These are phyloP conservation scores for Cystofilobasidium macerans DNA, from an alignment of 768 basidiomycete genomes.

Conservation along the genomic window DNA sequence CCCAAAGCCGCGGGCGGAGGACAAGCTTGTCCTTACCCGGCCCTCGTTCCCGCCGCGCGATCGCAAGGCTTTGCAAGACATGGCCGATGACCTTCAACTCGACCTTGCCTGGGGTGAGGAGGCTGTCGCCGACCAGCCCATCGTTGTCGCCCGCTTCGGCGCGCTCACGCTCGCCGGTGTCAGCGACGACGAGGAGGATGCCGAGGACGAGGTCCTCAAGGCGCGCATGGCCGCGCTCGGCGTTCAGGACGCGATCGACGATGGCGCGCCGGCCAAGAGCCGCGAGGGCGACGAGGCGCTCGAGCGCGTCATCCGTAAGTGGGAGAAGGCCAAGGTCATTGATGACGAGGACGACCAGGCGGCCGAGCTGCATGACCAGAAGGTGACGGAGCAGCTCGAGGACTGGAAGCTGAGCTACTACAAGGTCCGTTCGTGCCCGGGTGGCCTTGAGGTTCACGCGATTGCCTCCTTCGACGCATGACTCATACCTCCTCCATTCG, in stretches of 20 bases:
- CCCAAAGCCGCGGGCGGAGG: slow-evolving; percentile 31
- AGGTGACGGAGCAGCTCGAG: slow-evolving; percentile 69
- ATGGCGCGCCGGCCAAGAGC: slow-evolving; percentile 31
- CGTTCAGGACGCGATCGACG: slow-evolving; percentile 16
- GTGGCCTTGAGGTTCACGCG: too few relatives aligned
- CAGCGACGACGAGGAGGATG: slow-evolving; percentile 30
- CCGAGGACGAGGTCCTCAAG: slow-evolving; percentile 56
- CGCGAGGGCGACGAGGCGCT: slow-evolving; percentile 56
- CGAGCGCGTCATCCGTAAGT: slow-evolving; percentile 73
- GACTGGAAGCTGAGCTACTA: slow-evolving; percentile 90
- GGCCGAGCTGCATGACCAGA: slow-evolving; percentile 64
- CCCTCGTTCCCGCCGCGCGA: slow-evolving; percentile 62
- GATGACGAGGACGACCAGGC: slow-evolving; percentile 53
- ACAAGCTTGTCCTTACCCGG: slow-evolving; percentile 59
- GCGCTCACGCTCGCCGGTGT: slow-evolving; percentile 33
- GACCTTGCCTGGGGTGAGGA: slow-evolving; percentile 85
- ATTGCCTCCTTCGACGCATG: background rate
- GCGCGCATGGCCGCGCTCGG: slow-evolving; percentile 42
- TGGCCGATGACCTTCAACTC: slow-evolving; percentile 69
- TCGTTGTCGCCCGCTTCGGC: slow-evolving; percentile 36
- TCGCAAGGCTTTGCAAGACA: slow-evolving; percentile 60
- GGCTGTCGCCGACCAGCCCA: slow-evolving; percentile 50
- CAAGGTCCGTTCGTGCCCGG: slow-evolving; percentile 45
- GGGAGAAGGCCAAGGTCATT: slow-evolving; percentile 67
- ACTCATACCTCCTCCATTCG: background rate